Evolutionary conservation across 805 yeast genomes (phyloP).

Genomic region (Pichia sporocuriosa): DNA sequence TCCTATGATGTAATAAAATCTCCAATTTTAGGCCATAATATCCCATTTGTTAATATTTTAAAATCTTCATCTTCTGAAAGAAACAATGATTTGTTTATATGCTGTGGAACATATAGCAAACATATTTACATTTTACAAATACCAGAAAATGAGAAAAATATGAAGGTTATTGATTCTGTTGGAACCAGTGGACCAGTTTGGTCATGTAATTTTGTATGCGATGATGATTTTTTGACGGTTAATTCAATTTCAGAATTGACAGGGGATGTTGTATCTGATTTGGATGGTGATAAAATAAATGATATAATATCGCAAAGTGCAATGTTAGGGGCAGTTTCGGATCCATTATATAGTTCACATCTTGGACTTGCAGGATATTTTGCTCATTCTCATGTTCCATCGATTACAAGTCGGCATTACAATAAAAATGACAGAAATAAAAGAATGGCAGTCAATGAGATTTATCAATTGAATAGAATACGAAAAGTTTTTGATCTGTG

Average conservation of each 20-base stretch:
- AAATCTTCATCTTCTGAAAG: too few species aligned
- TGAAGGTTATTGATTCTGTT: constrained; percentile 3
- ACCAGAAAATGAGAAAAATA: background rate
- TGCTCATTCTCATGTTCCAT: constrained; percentile 24
- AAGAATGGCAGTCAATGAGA: constrained; percentile 17
- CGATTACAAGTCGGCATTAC: constrained; percentile 18
- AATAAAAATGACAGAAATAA: constrained; percentile 1
- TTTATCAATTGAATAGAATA: constrained; percentile 25
- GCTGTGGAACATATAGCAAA: constrained; percentile 7
- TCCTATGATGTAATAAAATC: too few species aligned
- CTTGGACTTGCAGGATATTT: constrained; percentile 33
- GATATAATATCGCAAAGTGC: constrained; percentile 26
- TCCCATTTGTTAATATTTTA: constrained; percentile 35
- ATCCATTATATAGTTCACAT: constrained; percentile 35
- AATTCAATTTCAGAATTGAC: constrained; percentile 38
- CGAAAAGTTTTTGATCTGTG: constrained; percentile 27
- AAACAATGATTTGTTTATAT: background rate
- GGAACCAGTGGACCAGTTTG: constrained; percentile 2
- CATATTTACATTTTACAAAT: constrained; percentile 8
- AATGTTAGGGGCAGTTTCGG: constrained; percentile 33
- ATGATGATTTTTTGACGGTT: constrained; percentile 42
- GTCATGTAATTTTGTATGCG: constrained; percentile 26
- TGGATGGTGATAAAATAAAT: constrained; percentile 11
- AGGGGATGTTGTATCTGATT: constrained; percentile 36
- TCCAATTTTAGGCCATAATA: constrained; percentile 44